Evolutionary conservation across 495 filamentous ascomycete species (phyloP), one percentile per base, ranked within the genome.

Genomic region (Usnea hakonensis): DNA sequence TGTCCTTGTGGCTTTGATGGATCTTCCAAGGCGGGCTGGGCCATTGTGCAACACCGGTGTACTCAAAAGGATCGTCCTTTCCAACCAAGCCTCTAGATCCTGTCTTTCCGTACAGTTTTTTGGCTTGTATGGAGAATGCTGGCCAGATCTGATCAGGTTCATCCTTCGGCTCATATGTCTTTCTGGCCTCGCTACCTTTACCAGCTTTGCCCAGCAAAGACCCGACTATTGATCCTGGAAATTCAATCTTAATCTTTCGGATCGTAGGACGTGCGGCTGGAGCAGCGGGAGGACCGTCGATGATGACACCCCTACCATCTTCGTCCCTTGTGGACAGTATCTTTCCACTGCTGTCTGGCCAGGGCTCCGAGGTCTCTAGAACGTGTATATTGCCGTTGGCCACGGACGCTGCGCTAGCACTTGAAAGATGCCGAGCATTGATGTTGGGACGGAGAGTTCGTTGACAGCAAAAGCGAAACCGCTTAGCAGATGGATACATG

Each of bases 251-350:
- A 5, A 73, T 48, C 61, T 75, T 78, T 41, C 78, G 78, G 36
- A 82, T 72, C 33, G 79, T 55, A 21, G 73, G 79, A 66, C 84
- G 81, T 26, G 79, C 79, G 59, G 80, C 76, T 48, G 84, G 73
- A 4, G 82, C 84, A 57, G 75, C 75, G 37, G 66, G 32, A 7
- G 73, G 64, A 58, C 72, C 68, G 48, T 72, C 67, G 16, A 65
- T 46, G 52, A 58, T n/a, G 30, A 72, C 67, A 23, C 64, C 69
- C 19, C 55, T 37, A 11, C 21, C 11, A 7, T 52, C 32, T 11
- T 43, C 16, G 7, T 50, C 23, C 16, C 35, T 26, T 43, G 6
- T 14, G 14, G 13, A 13, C 35, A 40, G 46, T n/a, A 30, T n/a
- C 38, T 61, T 32, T 23, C 19, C 16, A 54, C 16, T 8, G 21